Base-by-base conservation (phyloP, 345 rosid genomes). In the Tarenaya hassleriana region DNA sequence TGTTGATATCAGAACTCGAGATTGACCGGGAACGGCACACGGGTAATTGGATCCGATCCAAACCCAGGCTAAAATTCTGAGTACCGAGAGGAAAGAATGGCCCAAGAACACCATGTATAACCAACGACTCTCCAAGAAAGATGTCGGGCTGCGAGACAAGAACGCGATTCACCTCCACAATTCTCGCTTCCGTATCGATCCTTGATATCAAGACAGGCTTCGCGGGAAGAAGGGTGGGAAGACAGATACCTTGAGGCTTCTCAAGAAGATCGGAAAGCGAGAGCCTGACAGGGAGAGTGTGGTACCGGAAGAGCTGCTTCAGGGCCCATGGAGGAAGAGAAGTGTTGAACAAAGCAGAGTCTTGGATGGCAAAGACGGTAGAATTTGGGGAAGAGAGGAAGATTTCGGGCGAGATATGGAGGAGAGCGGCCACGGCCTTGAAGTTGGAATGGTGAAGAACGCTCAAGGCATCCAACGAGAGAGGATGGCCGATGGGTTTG, bases 341-440 rank as follows among this genome's bases (percentile, higher is more conserved):
- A 60, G 76, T 52, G 46, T 69, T 76, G 60, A 64, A 58, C 12
- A 84, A 65, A 66, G 72, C 69, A 13, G 89, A 38, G 56, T 91
- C 95, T n/a, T 70, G 52, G 54, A 87, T 70, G 42, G 87, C 92
- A 31, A 91, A 91, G 63, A 91, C 64, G 39, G 95, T 91, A 21
- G 77, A 55, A 55, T 79, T 73, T 0, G 75, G 75, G 39, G 87
- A 74, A 31, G 69, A 63, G 41, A 77, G 70, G 72, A 82, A 77
- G 62, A 69, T 69, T 55, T 82, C 81, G 0, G 92, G 90, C 16
- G 78, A 73, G 53, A 81, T 52, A 10, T 63, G 71, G 50, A 91
- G 77, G 51, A 80, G 74, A 53, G 85, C 52, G 15, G 90, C 84
- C 37, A 84, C 56, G 56, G 72, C 69, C 57, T 75, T 70, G 80